A percentile compares a stretch with the other conserved stretches of the same genome.
These are phyloP conservation scores for Botrytis deweyae DNA, from an alignment of 2,329 filamentous ascomycete species.

Conservation along the genomic window DNA sequence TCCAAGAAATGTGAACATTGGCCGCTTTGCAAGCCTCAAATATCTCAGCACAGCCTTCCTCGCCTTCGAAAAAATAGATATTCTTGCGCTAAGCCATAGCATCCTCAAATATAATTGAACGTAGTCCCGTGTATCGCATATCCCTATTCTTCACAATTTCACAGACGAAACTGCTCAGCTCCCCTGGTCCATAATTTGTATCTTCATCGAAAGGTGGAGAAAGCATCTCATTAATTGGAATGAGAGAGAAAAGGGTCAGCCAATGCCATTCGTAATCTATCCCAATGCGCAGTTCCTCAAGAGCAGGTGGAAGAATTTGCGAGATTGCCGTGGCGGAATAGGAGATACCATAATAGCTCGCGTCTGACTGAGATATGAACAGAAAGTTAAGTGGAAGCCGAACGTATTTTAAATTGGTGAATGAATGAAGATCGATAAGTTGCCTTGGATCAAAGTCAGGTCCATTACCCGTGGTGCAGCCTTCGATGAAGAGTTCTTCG, in stretches of 20 bases:
- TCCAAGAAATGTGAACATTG: background rate
- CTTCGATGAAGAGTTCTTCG: background rate
- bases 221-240: background rate
- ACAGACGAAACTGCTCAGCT: background rate
- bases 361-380: background rate
- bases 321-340: background rate
- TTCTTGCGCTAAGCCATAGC: background rate
- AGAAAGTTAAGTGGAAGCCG: background rate
- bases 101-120: background rate
- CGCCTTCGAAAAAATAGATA: background rate
- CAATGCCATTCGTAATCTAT: background rate
- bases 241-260: background rate
- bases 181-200: background rate
- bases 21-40: background rate
- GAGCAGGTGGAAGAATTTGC: background rate
- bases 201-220: accelerated
- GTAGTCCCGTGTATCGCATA: background rate
- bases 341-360: background rate
- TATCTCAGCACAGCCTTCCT: background rate
- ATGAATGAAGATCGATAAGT: background rate
- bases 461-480: too few species aligned
- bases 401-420: background rate
- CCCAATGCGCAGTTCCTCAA: background rate
- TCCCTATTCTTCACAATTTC: background rate
- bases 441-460: background rate